Conservation (phyloP, 2,329 filamentous ascomycete genomes). For the Apiospora kogelbergensis region DNA sequence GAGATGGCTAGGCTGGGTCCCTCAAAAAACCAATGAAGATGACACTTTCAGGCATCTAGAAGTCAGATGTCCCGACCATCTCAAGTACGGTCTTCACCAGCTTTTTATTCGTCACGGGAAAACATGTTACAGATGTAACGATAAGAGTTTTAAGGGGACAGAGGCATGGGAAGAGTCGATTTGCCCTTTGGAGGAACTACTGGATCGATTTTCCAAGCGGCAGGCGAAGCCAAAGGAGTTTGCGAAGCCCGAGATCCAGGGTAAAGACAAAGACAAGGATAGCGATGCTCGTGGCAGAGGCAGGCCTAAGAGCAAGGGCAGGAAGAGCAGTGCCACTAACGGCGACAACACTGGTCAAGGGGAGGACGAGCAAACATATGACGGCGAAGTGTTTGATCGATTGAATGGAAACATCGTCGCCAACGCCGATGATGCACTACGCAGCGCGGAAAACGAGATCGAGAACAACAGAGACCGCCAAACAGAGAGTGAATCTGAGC, state of each 20-base stretch:
- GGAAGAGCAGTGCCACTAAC: not conserved
- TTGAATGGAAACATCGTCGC: not conserved
- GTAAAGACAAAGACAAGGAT: conserved; percentile 4
- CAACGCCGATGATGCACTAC: not conserved
- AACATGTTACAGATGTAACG: conserved; percentile 46
- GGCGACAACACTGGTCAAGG: not conserved
- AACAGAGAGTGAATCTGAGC: not conserved
- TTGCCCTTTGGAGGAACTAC: conserved; percentile 43
- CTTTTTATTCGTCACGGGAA: conserved; percentile 55
- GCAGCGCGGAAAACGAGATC: not conserved
- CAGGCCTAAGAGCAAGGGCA: not conserved
- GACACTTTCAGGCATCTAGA: conserved; percentile 55
- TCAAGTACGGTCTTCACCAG: conserved; percentile 57
- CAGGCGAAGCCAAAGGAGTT: conserved; percentile 20
- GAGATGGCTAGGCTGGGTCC: conserved; percentile 56
- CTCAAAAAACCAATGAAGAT: conserved; percentile 44
- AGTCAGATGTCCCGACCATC: conserved; percentile 46
- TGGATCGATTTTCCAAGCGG: conserved; percentile 34
- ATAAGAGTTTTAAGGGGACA: conserved; percentile 56
- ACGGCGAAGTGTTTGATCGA: not conserved
- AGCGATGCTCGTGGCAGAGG: not conserved
- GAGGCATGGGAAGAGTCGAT: conserved; percentile 59
- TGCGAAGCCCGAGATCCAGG: conserved; percentile 11
- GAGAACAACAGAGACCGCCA: not conserved
- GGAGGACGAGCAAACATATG: not conserved